A percentile compares a stretch with the other conserved stretches of the same genome.
Conservation (phyloP, 305 asterid species). For the Fraxinus greggii region DNA sequence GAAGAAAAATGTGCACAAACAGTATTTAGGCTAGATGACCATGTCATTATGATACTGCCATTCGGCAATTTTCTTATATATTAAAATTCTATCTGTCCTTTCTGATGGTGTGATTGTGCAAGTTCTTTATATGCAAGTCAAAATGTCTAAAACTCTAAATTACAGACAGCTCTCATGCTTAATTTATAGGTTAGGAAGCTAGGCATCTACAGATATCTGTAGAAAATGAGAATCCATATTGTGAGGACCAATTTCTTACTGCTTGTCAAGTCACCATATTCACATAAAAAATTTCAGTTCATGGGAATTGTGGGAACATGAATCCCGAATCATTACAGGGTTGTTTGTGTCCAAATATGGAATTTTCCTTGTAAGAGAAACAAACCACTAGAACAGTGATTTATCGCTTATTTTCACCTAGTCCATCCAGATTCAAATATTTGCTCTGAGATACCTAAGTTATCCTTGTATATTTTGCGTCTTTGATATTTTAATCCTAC, state of each 20-base stretch:
- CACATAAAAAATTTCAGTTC: neutral
- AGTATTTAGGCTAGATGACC: neutral
- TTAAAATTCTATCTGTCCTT: neutral
- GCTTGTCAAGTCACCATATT: neutral
- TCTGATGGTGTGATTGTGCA: neutral
- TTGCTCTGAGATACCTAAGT: neutral
- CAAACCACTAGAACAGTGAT: neutral
- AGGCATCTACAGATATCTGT: neutral
- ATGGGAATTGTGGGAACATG: neutral
- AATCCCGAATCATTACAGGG: neutral
- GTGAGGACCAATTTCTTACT: neutral
- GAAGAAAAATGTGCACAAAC: neutral
- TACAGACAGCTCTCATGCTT: neutral
- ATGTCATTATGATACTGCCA: neutral
- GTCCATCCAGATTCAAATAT: neutral
- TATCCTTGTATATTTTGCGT: neutral
- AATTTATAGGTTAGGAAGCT: neutral
- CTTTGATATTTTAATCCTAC: slow-evolving; percentile 9
- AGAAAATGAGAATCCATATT: neutral
- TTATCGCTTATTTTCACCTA: neutral
- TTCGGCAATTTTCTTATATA: neutral
- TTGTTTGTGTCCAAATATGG: slow-evolving; percentile 3
- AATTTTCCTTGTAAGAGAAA: neutral
- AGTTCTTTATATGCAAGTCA: neutral
- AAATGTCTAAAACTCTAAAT: neutral